Evolutionary conservation across 306 rosid genomes (phyloP).

Genomic region (Glycyrrhiza uralensis): DNA sequence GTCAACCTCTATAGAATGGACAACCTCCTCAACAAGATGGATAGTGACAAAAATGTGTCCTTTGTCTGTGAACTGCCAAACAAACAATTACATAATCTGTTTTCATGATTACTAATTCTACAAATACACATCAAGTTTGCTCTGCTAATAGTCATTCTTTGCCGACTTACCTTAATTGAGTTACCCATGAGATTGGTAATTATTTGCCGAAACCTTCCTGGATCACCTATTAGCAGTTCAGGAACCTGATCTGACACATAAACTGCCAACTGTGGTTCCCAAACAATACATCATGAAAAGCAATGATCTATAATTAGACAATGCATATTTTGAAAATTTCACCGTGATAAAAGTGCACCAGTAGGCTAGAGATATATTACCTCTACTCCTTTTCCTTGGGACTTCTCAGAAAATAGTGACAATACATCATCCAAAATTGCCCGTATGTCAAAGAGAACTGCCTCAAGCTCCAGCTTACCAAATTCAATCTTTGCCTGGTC

Average conservation of each 20-base stretch:
- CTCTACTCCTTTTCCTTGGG: slow-evolving; percentile 88
- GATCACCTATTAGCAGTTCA: slow-evolving; percentile 72
- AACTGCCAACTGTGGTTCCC: slow-evolving; percentile 60
- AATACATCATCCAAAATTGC: slow-evolving; percentile 80
- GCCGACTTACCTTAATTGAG: slow-evolving; percentile 62
- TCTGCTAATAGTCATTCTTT: not conserved
- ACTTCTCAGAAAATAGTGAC: slow-evolving; percentile 85
- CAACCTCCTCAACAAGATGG: slow-evolving; percentile 79
- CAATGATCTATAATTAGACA: slow-evolving; percentile 24
- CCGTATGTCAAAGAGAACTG: slow-evolving; percentile 65
- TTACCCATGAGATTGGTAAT: slow-evolving; percentile 80
- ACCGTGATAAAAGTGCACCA: not conserved
- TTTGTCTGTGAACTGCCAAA: slow-evolving; percentile 81
- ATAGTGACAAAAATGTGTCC: slow-evolving; percentile 90
- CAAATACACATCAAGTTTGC: not conserved
- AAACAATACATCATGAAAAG: slow-evolving; percentile 28
- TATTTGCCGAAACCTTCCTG: slow-evolving; percentile 81
- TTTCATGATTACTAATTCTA: not conserved
- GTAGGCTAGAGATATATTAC: slow-evolving; percentile 39
- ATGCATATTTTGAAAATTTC: not conserved
- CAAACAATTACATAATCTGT: slow-evolving; percentile 33
- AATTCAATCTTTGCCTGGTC: slow-evolving; percentile 96
- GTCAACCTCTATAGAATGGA: slow-evolving; percentile 62
- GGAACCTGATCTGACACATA: slow-evolving; percentile 79
- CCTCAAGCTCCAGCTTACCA: slow-evolving; percentile 94